These are phyloP conservation scores for Fusarium azukiicola DNA, from an alignment of 2,329 filamentous ascomycete species.

Conservation along the genomic window DNA sequence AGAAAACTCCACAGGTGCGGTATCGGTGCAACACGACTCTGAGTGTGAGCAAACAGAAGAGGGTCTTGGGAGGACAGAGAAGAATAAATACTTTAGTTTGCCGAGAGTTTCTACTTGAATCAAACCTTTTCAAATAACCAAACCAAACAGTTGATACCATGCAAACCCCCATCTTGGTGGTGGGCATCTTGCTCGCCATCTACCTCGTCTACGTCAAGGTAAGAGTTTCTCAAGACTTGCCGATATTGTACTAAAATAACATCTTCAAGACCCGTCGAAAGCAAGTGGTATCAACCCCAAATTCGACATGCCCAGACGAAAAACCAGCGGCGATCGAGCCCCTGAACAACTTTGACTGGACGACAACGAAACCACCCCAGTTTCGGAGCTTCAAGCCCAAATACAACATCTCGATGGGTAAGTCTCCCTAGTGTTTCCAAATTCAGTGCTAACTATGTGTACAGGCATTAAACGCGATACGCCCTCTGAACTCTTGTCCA, in stretches of 20 bases:
- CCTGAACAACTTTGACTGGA: conserved; percentile 42
- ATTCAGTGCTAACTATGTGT: neutral
- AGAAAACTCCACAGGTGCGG: conserved; percentile 20
- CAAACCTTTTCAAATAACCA: no score
- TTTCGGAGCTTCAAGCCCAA: conserved; percentile 41
- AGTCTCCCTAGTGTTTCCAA: rapidly evolving
- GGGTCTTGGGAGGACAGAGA: neutral
- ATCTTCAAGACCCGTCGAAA: neutral
- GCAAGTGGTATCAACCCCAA: neutral
- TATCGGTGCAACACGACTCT: neutral
- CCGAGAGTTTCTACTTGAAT: neutral
- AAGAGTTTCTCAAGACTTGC: neutral
- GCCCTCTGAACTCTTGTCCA: conserved; percentile 73
- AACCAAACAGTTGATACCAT: neutral
- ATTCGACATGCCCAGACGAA: conserved; percentile 9
- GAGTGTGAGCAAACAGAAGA: neutral
- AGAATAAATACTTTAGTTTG: conserved; percentile 10
- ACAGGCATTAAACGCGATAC: conserved; percentile 67
- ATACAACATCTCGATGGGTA: conserved; percentile 47
- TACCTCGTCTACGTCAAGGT: conserved; percentile 7
- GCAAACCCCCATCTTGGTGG: neutral
- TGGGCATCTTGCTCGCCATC: neutral
- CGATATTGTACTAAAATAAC: neutral
- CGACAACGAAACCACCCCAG: conserved; percentile 23
- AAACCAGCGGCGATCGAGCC: conserved; percentile 26